These are phyloP conservation scores for Grigorovia transvaalensis DNA, from an alignment of 805 yeast species.

Conservation along the genomic window DNA sequence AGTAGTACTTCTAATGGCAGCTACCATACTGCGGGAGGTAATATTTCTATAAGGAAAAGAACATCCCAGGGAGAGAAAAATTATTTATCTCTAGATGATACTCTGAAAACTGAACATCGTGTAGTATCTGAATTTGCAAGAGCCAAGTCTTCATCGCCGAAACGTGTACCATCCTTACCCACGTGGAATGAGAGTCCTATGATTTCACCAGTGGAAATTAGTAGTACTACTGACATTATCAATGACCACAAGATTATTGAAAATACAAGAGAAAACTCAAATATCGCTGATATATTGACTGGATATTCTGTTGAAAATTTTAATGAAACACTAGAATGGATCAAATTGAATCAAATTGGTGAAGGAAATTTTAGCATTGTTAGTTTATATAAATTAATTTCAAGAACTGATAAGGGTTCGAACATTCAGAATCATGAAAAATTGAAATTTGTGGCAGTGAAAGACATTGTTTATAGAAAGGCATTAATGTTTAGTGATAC, in stretches of 20 bases:
- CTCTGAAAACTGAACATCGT: constrained; percentile 9
- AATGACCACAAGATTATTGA: background rate
- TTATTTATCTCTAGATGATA: constrained; percentile 4
- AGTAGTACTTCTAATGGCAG: background rate
- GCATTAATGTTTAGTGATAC: constrained; percentile 19
- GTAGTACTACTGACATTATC: background rate
- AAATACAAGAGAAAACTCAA: background rate
- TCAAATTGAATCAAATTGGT: constrained; percentile 40
- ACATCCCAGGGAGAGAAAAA: constrained; percentile 1
- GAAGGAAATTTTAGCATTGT: constrained; percentile 63
- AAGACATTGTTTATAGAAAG: constrained; percentile 40
- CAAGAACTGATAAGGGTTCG: constrained; percentile 4
- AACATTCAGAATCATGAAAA: constrained; percentile 1
- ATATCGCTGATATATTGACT: constrained; percentile 8
- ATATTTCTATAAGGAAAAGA: constrained; percentile 1
- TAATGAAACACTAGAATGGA: constrained; percentile 24
- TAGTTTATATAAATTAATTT: constrained; percentile 33
- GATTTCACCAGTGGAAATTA: background rate
- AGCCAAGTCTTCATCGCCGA: constrained; percentile 10
- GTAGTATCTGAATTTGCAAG: constrained; percentile 20
- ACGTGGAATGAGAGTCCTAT: constrained; percentile 12
- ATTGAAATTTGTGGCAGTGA: constrained; percentile 49
- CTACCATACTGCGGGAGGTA: background rate
- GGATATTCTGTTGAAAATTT: constrained; percentile 14
- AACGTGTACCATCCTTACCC: constrained; percentile 21